Percentiles rank a stretch among this genome's conserved stretches.
Conservation (phyloP, 148 eudicot genomes). For the Fagopyrum tataricum region DNA sequence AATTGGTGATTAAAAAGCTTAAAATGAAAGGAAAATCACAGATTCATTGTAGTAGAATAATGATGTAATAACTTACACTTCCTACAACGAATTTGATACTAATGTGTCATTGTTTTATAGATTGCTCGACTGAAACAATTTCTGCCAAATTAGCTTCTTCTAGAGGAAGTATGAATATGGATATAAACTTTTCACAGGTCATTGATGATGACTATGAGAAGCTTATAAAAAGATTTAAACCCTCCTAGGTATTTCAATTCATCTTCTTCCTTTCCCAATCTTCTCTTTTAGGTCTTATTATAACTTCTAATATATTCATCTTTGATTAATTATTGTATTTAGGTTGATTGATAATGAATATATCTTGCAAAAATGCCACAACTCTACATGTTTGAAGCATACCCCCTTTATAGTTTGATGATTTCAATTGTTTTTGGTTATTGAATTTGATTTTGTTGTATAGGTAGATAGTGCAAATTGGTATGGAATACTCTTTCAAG, state of each 20-base stretch:
- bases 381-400: conserved; percentile 59
- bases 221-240: conserved; percentile 79
- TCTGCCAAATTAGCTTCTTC: conserved; percentile 18
- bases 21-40: not conserved
- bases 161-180: conserved; percentile 28
- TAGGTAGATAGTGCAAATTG: conserved; percentile 93
- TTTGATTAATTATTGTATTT: conserved; percentile 20
- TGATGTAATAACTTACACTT: conserved; percentile 32
- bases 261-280: not conserved
- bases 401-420: not conserved
- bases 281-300: not conserved
- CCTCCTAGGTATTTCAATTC: conserved; percentile 54
- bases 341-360: conserved; percentile 87
- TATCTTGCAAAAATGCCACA: conserved; percentile 81
- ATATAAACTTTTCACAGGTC: conserved; percentile 56
- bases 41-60: not conserved
- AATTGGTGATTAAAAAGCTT: not conserved
- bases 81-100: too few relatives aligned
- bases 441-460: conserved; percentile 15
- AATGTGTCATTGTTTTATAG: not conserved
- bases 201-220: conserved; percentile 92
- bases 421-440: not conserved
- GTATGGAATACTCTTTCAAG: conserved; percentile 85
- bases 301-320: not conserved
- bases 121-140: conserved; percentile 14